Percentiles rank a stretch among this genome's conserved stretches.
Conservation (phyloP, 2,329 filamentous ascomycete genomes). For the Magnaporthiopsis rhizophila region DNA sequence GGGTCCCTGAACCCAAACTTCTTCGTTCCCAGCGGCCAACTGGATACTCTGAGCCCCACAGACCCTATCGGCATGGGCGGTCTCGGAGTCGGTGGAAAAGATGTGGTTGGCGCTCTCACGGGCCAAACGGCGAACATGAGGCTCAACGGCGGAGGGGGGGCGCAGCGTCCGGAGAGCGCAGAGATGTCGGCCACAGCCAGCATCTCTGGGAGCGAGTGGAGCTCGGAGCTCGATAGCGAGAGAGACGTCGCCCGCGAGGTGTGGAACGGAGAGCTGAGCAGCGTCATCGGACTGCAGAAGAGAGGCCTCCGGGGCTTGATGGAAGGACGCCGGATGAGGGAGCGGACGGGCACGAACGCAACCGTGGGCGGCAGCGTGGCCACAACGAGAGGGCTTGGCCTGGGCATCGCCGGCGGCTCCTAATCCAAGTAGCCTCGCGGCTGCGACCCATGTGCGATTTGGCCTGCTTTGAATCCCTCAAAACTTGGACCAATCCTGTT, state of each 20-base stretch:
- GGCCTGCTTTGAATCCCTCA: neutral
- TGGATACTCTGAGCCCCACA: constrained; percentile 29
- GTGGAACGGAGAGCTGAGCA: constrained; percentile 76
- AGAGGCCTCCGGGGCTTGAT: constrained; percentile 84
- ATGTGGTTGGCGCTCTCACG: constrained; percentile 22
- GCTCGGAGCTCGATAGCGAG: constrained; percentile 43
- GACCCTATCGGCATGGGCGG: constrained; percentile 3
- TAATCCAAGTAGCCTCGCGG: neutral
- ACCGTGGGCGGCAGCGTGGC: neutral
- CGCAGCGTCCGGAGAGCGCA: constrained; percentile 31
- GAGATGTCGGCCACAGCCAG: constrained; percentile 43
- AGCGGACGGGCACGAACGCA: constrained; percentile 48
- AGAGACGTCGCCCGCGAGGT: constrained; percentile 49
- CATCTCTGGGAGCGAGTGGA: constrained; percentile 47
- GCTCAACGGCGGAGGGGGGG: constrained; percentile 31
- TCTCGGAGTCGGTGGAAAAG: no score
- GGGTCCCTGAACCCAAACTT: constrained; percentile 57
- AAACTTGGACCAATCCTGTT: neutral
- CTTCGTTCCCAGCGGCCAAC: constrained; percentile 41
- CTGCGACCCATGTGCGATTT: neutral
- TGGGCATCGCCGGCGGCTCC: constrained; percentile 6
- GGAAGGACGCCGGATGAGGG: constrained; percentile 83
- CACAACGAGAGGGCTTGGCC: neutral
- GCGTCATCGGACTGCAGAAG: constrained; percentile 93
- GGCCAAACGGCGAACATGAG: constrained; percentile 32